Conservation (phyloP, 208 protist genomes). For the Trypanosoma caninum region DNA sequence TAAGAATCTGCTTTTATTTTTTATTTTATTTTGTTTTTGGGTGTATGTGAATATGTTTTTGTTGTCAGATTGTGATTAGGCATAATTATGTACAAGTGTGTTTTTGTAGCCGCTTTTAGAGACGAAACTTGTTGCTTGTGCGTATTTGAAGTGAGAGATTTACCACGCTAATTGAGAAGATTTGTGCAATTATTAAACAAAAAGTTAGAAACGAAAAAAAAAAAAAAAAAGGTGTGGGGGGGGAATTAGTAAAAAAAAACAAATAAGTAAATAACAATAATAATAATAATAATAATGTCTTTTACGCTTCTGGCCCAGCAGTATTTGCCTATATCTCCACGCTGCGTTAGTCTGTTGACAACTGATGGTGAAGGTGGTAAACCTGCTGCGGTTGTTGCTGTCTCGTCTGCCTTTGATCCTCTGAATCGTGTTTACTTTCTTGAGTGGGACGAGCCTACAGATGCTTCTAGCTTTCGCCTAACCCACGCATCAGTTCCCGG, state of each 20-base stretch:
- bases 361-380: slow-evolving; percentile 9
- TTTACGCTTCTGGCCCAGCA: slow-evolving; percentile 25
- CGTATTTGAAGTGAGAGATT: no score
- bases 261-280: neutral
- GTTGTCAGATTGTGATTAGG: no score
- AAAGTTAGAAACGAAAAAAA: neutral
- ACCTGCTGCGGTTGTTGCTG: slow-evolving; percentile 20
- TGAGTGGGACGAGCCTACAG: slow-evolving; percentile 22
- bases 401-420: slow-evolving; percentile 19
- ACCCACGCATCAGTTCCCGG: slow-evolving; percentile 18
- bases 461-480: slow-evolving; percentile 17
- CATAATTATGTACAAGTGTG: no score
- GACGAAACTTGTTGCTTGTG: no score
- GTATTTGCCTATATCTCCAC: slow-evolving; percentile 26
- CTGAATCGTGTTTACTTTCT: slow-evolving; percentile 22
- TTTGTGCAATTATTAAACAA: neutral
- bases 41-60: no score
- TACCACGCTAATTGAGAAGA: no score
- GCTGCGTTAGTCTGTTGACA: slow-evolving; percentile 19
- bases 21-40: no score
- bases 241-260: neutral
- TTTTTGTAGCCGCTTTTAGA: no score
- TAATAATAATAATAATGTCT: no score
- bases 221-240: slow-evolving; percentile 1
- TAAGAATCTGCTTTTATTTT: slow-evolving; percentile 1